Evolutionary conservation across 2,329 filamentous ascomycete species (phyloP), one percentile per base, ranked within the genome.

Genomic region (Trichothecium roseum): DNA sequence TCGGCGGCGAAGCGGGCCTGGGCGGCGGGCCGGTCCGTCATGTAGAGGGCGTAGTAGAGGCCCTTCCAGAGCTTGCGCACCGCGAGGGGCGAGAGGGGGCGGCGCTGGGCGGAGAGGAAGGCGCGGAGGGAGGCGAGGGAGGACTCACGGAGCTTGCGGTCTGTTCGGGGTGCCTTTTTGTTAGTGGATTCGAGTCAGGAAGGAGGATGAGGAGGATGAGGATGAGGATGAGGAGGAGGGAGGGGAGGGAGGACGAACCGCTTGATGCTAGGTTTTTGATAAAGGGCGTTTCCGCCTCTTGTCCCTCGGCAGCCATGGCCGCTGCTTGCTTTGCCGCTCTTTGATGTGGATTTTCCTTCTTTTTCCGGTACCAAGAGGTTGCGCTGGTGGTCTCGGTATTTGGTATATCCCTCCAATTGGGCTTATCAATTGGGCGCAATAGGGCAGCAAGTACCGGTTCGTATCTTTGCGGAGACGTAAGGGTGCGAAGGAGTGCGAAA

Each of bases 21-120:
- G 3, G 84, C 80, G n/a, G 79, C 63, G 9, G 87, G 81, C 32
- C 87, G 84, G 67, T 95, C 88, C 57, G 81, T 86, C 79, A 94
- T 91, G 81, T 86, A 95, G 51, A 91, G 75, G 52, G 81, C 81
- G 69, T 87, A 95, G 67, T 91, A 95, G 15, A 96, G 74, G 5
- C 87, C 89, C 55, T 93, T 94, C 86, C 87, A 94, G 45, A 96
- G 73, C 64, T 94, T 94, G 41, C 89, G 68, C 34, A 85, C 67
- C 44, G 94, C 87, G 45, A 82, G 57, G 28, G 74, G 64, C 14
- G 74, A 63, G 41, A 95, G 74, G 36, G 59, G 50, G 27, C n/a
- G n/a, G n/a, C 64, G 56, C 28, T 73, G 70, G 41, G 74, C 68
- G 42, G 74, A 70, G 54, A 96, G 80, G 66, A 84, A 95, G 34